Evolutionary conservation across 345 rosid species (phyloP).

Genomic region (Rhodomyrtus tomentosa): DNA sequence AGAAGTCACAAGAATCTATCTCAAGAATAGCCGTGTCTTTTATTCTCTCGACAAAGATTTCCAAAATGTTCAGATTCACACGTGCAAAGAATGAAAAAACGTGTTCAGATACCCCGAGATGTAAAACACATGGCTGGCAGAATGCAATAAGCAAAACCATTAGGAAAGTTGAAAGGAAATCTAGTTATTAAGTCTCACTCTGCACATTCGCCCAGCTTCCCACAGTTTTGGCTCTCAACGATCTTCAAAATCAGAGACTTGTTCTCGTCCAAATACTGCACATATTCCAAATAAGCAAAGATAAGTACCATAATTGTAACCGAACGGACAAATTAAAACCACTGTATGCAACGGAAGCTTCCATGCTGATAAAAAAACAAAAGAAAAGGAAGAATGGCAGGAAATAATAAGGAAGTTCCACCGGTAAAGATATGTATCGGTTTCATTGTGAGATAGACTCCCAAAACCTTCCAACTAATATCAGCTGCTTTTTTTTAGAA

Average conservation of each 20-base stretch:
- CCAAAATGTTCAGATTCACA: not conserved
- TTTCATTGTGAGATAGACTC: not conserved
- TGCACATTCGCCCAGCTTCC: constrained; percentile 88
- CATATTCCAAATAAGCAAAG: not conserved
- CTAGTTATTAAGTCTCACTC: constrained; percentile 48
- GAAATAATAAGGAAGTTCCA: not conserved
- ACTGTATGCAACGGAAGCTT: not conserved
- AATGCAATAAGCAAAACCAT: not conserved
- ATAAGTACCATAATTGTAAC: not conserved
- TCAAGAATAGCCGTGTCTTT: not conserved
- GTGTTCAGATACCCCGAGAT: not conserved
- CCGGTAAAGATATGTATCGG: not conserved
- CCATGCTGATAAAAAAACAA: not conserved
- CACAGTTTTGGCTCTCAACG: constrained; percentile 96
- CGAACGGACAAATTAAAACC: not conserved
- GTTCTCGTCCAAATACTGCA: constrained; percentile 98
- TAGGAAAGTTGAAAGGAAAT: not conserved
- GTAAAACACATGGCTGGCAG: not conserved
- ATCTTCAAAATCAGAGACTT: constrained; percentile 99
- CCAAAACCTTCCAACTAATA: not conserved
- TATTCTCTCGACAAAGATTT: not conserved
- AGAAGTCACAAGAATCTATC: not conserved
- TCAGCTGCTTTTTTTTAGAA: not conserved
- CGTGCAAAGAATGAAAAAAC: not conserved
- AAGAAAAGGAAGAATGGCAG: not conserved